Conservation (phyloP, 1,284 basidiomycete genomes). For the Fomitiporia mediterranea region DNA sequence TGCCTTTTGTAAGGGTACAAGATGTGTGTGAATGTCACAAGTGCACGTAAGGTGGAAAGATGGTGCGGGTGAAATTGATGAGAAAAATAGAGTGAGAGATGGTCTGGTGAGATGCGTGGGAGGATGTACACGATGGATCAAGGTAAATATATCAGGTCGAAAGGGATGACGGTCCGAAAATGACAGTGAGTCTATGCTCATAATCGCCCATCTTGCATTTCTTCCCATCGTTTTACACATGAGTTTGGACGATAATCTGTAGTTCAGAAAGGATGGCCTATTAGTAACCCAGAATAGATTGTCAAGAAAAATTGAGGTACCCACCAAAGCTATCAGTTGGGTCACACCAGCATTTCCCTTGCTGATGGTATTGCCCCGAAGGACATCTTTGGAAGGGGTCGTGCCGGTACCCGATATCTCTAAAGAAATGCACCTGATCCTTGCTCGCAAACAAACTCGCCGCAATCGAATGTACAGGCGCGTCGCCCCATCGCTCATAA, state of each 20-base stretch:
- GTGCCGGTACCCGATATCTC: conserved; percentile 57
- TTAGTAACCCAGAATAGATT: background rate
- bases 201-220: conserved; percentile 4
- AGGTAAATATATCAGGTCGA: too few species aligned
- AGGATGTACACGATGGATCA: too few species aligned
- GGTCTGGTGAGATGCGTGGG: too few species aligned
- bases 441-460: conserved; percentile 66
- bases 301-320: conserved; percentile 17
- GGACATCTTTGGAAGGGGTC: conserved; percentile 62
- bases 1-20: too few species aligned
- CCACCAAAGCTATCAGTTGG: conserved; percentile 45
- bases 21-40: too few species aligned
- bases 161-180: background rate
- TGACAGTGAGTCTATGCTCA: background rate
- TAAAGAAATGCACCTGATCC: conserved; percentile 75
- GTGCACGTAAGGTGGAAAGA: too few species aligned
- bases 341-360: conserved; percentile 47
- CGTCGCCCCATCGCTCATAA: conserved; percentile 88
- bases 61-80: too few species aligned
- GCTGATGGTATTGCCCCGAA: conserved; percentile 40
- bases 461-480: conserved; percentile 81
- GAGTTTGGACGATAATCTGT: conserved; percentile 43
- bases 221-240: conserved; percentile 30
- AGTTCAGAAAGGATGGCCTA: conserved; percentile 27
- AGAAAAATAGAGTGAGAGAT: too few species aligned